These are phyloP conservation scores for Xylariaceae sp. DNA, from an alignment of 2,329 filamentous ascomycete species.

Conservation along the genomic window DNA sequence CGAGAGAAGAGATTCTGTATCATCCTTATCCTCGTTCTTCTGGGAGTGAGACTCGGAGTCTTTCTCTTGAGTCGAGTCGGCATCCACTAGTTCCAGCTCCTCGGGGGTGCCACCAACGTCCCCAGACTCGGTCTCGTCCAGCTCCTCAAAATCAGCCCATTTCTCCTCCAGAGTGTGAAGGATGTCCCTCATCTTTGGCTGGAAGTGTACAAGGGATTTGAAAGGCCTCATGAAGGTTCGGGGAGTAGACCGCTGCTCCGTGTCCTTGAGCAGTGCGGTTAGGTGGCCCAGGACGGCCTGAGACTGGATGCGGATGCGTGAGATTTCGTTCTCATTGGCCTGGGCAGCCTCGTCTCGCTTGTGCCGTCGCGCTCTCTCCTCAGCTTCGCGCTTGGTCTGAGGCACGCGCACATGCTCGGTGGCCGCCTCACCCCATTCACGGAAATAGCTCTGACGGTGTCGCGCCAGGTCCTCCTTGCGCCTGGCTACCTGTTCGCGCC, in stretches of 20 bases:
- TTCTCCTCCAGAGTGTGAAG: slow-evolving; percentile 36
- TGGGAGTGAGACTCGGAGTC: slow-evolving; percentile 2
- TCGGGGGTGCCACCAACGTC: slow-evolving; percentile 20
- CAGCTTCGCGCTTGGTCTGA: slow-evolving; percentile 9
- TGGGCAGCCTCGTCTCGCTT: slow-evolving; percentile 17
- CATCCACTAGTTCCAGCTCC: slow-evolving; percentile 23
- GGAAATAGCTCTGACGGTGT: slow-evolving; percentile 27
- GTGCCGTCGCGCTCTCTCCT: slow-evolving; percentile 16
- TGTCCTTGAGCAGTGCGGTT: slow-evolving; percentile 32
- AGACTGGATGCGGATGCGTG: slow-evolving; percentile 36
- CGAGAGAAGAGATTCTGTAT: slow-evolving; percentile 29
- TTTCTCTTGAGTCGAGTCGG: slow-evolving; percentile 4
- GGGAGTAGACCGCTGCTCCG: slow-evolving; percentile 30
- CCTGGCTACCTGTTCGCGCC: slow-evolving; percentile 32
- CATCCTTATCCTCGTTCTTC: slow-evolving; percentile 33
- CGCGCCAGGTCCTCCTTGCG: slow-evolving; percentile 33
- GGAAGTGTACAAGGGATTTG: slow-evolving; percentile 35
- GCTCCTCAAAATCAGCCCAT: slow-evolving; percentile 34
- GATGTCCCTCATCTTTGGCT: slow-evolving; percentile 36
- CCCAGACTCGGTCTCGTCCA: slow-evolving; percentile 21
- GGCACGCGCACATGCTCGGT: slow-evolving; percentile 2
- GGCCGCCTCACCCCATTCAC: slow-evolving; percentile 10
- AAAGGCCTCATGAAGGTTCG: slow-evolving; percentile 39
- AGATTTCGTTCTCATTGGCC: slow-evolving; percentile 16
- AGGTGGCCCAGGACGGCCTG: slow-evolving; percentile 35